Base-by-base conservation (phyloP, 192 early-diverging fungal species). In the Jimgerdemannia lactiflua region DNA sequence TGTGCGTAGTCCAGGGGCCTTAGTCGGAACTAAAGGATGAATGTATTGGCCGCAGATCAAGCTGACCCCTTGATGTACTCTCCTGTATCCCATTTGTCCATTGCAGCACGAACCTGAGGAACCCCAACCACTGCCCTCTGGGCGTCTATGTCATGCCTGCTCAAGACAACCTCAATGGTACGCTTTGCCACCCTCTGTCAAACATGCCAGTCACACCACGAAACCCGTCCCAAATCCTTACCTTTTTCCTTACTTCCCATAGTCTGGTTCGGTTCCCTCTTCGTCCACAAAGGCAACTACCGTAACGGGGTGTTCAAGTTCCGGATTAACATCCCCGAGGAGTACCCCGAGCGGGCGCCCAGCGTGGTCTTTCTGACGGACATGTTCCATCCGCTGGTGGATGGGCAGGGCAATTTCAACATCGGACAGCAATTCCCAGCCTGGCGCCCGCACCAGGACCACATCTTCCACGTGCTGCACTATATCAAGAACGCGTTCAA, bases 211-310 rank as follows among this genome's bases (percentile, higher is more conserved):
- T 29, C 29, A 29, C 29, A 29, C 29, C 29, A 29, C 29, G 29
- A 1, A 29, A 29, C 29, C 29, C 29, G 29, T 4, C 29, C 78
- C 54, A 17, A 18, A 39, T 42, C 20, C 20, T n/a, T 69, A 70
- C 42, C 17, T 40, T n/a, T 41, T 67, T 74, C 40, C 42, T 9
- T 73, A 42, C n/a, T 19, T 14, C 64, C 19, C 19, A 18, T 65
- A 90, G 94, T 88, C 69, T 97, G 95, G 95, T 89, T 92, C 75
- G 96, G 94, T 1, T 90, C 92, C 4, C 80, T 98, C 42, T 95
- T 97, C 80, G 83, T 98, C 43, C 94, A 96, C 80, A 91, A 94
- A 43, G 96, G 96, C 42, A 97, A 91, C 82, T 98, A 95, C 83
- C 89, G 90, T 42, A 91, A 93, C 66, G 95, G 92, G 0, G 95